Evolutionary conservation across 192 early-diverging fungal genomes (phyloP).

Genomic region (Coemansia sp.): DNA sequence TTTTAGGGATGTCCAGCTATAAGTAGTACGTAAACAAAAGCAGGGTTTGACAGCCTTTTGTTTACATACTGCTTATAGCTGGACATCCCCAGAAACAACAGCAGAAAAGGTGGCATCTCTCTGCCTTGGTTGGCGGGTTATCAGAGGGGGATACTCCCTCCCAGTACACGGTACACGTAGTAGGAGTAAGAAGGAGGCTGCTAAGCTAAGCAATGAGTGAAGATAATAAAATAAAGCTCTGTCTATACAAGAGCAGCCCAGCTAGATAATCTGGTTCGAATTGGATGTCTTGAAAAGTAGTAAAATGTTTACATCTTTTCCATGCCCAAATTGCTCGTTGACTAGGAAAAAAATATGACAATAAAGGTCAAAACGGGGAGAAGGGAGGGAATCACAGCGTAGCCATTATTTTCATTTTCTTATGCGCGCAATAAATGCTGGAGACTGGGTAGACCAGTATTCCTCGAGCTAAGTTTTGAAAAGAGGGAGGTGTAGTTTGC

Average conservation of each 20-base stretch:
- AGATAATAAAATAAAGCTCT: not conserved
- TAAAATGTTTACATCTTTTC: slow-evolving; percentile 9
- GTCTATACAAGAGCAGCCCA: not conserved
- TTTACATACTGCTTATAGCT: not conserved
- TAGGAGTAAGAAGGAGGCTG: no score
- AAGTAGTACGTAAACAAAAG: not conserved
- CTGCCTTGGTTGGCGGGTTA: not conserved
- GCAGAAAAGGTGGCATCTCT: no score
- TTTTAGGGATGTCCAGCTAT: not conserved
- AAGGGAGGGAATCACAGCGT: not conserved
- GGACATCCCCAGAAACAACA: not conserved
- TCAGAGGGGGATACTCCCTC: not conserved
- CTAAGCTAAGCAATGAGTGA: not conserved
- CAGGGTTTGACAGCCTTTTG: not conserved
- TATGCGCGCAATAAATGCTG: not conserved
- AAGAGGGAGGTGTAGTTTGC: not conserved
- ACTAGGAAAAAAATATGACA: slow-evolving; percentile 3
- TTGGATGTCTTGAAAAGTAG: not conserved
- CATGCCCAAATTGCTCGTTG: slow-evolving; percentile 1
- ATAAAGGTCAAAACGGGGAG: not conserved
- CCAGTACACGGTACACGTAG: not conserved
- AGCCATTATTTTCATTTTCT: not conserved
- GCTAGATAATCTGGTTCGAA: slow-evolving; percentile 1
- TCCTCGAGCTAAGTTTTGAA: not conserved
- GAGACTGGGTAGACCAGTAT: not conserved